Percentiles rank a stretch among this genome's conserved stretches.
These are phyloP conservation scores for Neltuma alba DNA, from an alignment of 306 rosid genomes.

Conservation along the genomic window DNA sequence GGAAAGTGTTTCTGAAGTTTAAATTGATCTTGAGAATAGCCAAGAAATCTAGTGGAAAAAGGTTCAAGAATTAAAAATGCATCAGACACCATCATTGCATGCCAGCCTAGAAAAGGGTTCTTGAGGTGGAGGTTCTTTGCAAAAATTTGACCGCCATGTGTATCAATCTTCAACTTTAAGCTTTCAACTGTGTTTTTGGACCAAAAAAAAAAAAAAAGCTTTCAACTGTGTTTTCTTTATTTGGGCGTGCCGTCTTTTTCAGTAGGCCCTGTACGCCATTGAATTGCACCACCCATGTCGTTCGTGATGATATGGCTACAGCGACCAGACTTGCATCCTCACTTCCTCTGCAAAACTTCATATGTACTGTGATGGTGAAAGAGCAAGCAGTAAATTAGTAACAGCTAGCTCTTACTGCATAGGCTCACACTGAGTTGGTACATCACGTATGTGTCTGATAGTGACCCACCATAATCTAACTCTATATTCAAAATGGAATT, in stretches of 20 bases:
- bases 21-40: slow-evolving; percentile 1
- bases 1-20: slow-evolving; percentile 15
- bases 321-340: not conserved
- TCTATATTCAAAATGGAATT: slow-evolving; percentile 4
- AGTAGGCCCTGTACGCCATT: slow-evolving; percentile 16
- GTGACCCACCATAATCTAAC: slow-evolving; percentile 14
- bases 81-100: slow-evolving; percentile 43
- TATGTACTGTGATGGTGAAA: not conserved
- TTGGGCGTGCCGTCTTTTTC: slow-evolving; percentile 38
- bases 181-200: too few relatives aligned
- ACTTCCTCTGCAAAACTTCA: not conserved
- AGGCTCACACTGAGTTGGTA: not conserved
- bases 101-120: slow-evolving; percentile 41
- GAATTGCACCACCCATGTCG: not conserved
- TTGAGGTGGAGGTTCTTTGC: not conserved
- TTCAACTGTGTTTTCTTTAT: slow-evolving; percentile 41
- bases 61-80: slow-evolving; percentile 1
- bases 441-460: not conserved
- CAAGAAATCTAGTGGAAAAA: slow-evolving; percentile 12
- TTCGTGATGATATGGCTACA: not conserved
- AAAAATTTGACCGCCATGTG: not conserved
- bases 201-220: too few relatives aligned
- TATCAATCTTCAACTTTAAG: slow-evolving; percentile 38
- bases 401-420: not conserved
- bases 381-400: not conserved